Percentiles rank a stretch among this genome's conserved stretches.
Evolutionary conservation across 2,329 filamentous ascomycete species (phyloP).

Genomic region (Botrytis squamosa): DNA sequence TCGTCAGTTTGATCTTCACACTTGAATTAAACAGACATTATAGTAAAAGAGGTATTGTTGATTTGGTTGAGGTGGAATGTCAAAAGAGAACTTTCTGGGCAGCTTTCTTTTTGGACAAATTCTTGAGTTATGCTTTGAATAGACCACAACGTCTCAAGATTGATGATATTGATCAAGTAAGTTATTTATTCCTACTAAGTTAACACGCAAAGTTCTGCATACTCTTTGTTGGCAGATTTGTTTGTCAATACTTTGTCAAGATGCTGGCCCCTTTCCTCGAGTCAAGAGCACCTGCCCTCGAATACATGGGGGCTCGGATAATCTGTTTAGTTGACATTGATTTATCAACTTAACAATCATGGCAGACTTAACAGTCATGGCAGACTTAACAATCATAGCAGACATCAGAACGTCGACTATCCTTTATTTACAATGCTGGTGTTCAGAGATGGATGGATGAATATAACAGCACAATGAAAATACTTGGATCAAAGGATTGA

Average conservation of each 20-base stretch:
- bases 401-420: not conserved
- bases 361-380: not conserved
- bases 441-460: not conserved
- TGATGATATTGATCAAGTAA: conserved; percentile 8
- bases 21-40: conserved; percentile 36
- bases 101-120: conserved; percentile 62
- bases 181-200: not conserved
- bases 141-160: not conserved
- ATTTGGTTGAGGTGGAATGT: conserved; percentile 47
- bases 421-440: not conserved
- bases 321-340: not conserved
- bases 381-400: not conserved
- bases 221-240: not conserved
- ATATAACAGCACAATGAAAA: not conserved
- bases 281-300: not conserved
- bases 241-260: not conserved
- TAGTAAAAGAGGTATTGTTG: conserved; percentile 30
- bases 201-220: not conserved
- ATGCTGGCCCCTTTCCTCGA: not conserved
- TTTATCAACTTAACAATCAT: not conserved
- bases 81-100: conserved; percentile 61
- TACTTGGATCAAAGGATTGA: not conserved
- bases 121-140: conserved; percentile 42
- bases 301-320: not conserved
- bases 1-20: conserved; percentile 37